These are phyloP conservation scores for Bathelium albidoporum DNA, from an alignment of 495 filamentous ascomycete genomes.

Conservation along the genomic window DNA sequence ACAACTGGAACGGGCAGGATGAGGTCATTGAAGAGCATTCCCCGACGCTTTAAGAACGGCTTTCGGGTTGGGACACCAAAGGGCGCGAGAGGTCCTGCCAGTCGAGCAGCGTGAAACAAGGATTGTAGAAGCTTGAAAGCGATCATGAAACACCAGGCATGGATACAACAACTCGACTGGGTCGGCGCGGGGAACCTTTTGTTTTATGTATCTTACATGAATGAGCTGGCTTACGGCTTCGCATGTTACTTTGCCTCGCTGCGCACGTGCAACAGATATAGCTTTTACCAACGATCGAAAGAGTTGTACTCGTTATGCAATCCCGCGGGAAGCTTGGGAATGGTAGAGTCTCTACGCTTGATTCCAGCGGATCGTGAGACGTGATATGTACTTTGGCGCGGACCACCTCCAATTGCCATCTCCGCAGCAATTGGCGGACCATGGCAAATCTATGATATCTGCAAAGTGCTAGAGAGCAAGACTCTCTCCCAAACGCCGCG, in stretches of 20 bases:
- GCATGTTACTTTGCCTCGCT: neutral
- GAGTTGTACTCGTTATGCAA: no score
- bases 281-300: no score
- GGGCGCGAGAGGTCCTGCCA: conserved; percentile 57
- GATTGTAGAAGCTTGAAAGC: neutral
- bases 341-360: no score
- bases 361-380: no score
- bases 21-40: conserved; percentile 79
- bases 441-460: neutral
- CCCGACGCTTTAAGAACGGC: conserved; percentile 88
- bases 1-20: conserved; percentile 91
- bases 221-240: neutral
- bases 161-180: neutral
- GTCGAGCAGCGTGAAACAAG: neutral
- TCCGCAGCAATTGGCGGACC: no score
- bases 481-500: neutral
- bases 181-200: neutral
- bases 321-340: no score
- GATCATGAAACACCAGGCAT: neutral
- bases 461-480: neutral
- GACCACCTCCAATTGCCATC: no score
- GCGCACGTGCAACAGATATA: no score
- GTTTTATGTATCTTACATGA: neutral
- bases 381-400: no score
- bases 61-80: conserved; percentile 87